These are phyloP conservation scores for Turritis glabra DNA, from an alignment of 345 rosid species.

Conservation along the genomic window DNA sequence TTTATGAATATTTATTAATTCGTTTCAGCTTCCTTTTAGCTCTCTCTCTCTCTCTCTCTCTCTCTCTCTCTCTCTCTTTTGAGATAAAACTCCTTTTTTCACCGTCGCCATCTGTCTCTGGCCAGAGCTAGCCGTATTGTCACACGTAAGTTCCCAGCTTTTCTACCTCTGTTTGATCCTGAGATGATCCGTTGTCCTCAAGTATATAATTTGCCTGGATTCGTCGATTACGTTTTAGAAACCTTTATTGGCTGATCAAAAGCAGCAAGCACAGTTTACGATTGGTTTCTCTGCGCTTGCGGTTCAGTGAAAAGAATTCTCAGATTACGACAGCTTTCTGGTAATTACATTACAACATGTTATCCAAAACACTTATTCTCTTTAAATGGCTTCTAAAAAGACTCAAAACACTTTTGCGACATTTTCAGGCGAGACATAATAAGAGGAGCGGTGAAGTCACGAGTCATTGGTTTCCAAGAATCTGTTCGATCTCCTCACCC, in stretches of 20 bases:
- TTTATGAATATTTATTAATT: no score
- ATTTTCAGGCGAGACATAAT: conserved; percentile 18
- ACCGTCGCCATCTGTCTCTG: not conserved
- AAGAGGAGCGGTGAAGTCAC: conserved; percentile 7
- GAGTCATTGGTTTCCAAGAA: conserved; percentile 36
- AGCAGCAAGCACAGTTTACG: not conserved
- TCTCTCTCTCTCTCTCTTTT: not conserved
- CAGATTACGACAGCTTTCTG: conserved; percentile 21
- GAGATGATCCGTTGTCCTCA: not conserved
- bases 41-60: no score
- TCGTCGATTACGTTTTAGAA: no score
- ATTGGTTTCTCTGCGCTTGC: no score
- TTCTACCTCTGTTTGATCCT: not conserved
- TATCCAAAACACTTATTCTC: conserved; percentile 10
- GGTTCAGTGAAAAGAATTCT: not conserved
- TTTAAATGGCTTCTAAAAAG: not conserved
- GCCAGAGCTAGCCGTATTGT: not conserved
- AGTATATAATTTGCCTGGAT: no score
- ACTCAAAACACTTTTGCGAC: not conserved
- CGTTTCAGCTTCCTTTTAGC: no score
- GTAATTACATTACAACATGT: conserved; percentile 30
- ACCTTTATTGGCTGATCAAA: not conserved
- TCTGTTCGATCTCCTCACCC: conserved; percentile 64
- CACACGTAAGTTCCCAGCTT: not conserved
- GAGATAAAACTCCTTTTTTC: not conserved